Percentiles rank a stretch among this genome's conserved stretches.
These are phyloP conservation scores for Fraxinus cuspidata DNA, from an alignment of 257 asterid genomes.

Conservation along the genomic window DNA sequence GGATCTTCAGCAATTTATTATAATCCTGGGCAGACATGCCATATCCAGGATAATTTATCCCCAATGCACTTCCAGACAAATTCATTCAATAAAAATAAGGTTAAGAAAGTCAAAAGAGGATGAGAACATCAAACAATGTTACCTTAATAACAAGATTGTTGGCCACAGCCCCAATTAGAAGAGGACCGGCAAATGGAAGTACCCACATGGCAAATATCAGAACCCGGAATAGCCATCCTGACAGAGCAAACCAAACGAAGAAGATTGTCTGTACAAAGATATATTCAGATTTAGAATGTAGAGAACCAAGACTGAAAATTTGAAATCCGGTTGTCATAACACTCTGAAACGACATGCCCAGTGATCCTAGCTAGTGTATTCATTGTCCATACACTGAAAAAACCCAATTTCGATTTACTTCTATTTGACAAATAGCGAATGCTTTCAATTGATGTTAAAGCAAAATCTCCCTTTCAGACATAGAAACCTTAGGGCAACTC, in stretches of 20 bases:
- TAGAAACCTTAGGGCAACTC: background rate
- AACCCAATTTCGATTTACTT: background rate
- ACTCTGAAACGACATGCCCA: background rate
- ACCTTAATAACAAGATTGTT: slow-evolving; percentile 94
- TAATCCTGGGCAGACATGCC: background rate
- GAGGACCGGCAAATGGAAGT: slow-evolving; percentile 96
- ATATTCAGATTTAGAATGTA: slow-evolving; percentile 20
- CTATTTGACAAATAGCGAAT: background rate
- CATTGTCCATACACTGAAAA: slow-evolving; percentile 8
- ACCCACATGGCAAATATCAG: slow-evolving; percentile 83
- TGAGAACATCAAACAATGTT: slow-evolving; percentile 16
- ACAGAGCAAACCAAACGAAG: slow-evolving; percentile 96
- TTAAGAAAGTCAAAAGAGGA: slow-evolving; percentile 2
- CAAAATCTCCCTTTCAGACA: background rate
- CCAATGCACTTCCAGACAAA: background rate
- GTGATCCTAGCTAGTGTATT: slow-evolving; percentile 13
- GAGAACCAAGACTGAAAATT: slow-evolving; percentile 11
- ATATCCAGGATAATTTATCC: background rate
- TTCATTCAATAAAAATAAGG: background rate
- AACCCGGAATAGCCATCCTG: slow-evolving; percentile 93
- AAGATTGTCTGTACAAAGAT: slow-evolving; percentile 69
- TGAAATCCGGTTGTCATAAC: slow-evolving; percentile 21
- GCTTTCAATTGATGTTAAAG: background rate
- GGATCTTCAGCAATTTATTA: background rate
- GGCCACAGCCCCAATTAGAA: slow-evolving; percentile 78